Evolutionary conservation across 176 grass and related monocot genomes (phyloP).

Genomic region (Aegilops longissima): DNA sequence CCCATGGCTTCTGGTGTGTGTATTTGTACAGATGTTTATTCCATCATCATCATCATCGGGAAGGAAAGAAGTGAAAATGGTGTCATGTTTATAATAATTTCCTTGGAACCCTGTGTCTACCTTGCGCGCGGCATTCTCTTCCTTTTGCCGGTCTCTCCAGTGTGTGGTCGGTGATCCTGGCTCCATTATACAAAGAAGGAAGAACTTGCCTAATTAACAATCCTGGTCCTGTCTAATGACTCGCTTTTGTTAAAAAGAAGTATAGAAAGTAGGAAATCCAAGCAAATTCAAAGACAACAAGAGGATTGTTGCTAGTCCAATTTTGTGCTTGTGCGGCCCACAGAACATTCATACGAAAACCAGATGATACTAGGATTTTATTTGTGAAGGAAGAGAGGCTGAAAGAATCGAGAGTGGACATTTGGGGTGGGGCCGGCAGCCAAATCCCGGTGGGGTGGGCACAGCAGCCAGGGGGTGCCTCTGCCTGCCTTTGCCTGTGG

Average conservation of each 20-base stretch:
- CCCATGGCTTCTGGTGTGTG: slow-evolving; percentile 50
- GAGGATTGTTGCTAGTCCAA: not conserved
- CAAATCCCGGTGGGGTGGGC: not conserved
- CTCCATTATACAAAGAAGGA: slow-evolving; percentile 18
- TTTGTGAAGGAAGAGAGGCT: not conserved
- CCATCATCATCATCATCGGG: slow-evolving; percentile 25
- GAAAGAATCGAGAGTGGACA: not conserved
- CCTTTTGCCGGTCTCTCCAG: slow-evolving; percentile 2
- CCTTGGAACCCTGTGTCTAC: slow-evolving; percentile 9
- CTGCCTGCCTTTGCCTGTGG: slow-evolving; percentile 25
- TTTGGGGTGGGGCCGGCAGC: slow-evolving; percentile 6
- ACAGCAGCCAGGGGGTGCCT: not conserved
- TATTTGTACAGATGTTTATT: slow-evolving; percentile 62
- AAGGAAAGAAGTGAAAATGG: not conserved
- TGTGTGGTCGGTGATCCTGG: slow-evolving; percentile 12
- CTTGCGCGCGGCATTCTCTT: slow-evolving; percentile 27
- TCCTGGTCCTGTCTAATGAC: not conserved
- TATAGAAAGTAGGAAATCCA: not conserved
- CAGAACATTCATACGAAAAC: not conserved
- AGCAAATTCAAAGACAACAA: not conserved
- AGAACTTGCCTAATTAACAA: slow-evolving; percentile 7
- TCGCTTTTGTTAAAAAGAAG: not conserved
- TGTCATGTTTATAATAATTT: not conserved
- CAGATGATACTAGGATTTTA: not conserved
- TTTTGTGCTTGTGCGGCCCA: not conserved